phyloP scores from a whole-genome alignment of 2,329 filamentous ascomycete species.

The Ilyonectria mors-panacis region DNA sequence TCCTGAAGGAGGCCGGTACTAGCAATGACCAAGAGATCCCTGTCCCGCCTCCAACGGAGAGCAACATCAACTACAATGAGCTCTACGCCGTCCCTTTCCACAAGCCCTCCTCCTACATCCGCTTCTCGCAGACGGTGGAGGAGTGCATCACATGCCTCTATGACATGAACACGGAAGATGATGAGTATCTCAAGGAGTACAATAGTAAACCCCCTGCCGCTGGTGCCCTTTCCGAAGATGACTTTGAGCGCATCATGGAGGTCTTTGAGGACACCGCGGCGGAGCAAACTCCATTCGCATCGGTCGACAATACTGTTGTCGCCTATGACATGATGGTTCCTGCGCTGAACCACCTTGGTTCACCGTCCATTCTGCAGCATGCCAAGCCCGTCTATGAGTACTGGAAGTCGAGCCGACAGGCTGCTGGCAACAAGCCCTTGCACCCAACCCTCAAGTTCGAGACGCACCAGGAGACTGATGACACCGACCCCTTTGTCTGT shows the following conservation, averaged over 20 bases:
- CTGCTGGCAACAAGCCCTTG: conserved; percentile 78
- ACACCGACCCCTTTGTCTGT: conserved; percentile 97
- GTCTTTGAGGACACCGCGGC: conserved; percentile 92
- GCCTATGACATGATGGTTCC: conserved; percentile 83
- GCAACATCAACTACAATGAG: conserved; percentile 85
- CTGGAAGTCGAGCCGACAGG: conserved; percentile 82
- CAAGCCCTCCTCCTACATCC: conserved; percentile 93
- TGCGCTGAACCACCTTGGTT: conserved; percentile 69
- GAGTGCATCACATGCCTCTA: conserved; percentile 93
- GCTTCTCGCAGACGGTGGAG: conserved; percentile 97
- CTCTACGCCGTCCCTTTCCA: conserved; percentile 86
- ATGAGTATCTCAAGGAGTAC: conserved; percentile 85
- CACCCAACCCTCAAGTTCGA: conserved; percentile 92
- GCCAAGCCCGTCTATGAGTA: conserved; percentile 89
- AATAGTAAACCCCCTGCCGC: conserved; percentile 80
- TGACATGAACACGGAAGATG: conserved; percentile 95
- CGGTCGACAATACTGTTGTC: conserved; percentile 89
- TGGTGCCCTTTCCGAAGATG: conserved; percentile 84
- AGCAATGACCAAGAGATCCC: conserved; percentile 75
- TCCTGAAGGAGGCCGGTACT: conserved; percentile 71
- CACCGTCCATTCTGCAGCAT: conserved; percentile 66
- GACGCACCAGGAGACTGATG: conserved; percentile 93
- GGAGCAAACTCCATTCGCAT: conserved; percentile 88
- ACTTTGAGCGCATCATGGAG: conserved; percentile 95
- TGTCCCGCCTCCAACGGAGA: conserved; percentile 75